Evolutionary conservation across 2,329 filamentous ascomycete species (phyloP), one percentile per base, ranked within the genome.

Genomic region (Xenosphaeropsis pyriputrescens): DNA sequence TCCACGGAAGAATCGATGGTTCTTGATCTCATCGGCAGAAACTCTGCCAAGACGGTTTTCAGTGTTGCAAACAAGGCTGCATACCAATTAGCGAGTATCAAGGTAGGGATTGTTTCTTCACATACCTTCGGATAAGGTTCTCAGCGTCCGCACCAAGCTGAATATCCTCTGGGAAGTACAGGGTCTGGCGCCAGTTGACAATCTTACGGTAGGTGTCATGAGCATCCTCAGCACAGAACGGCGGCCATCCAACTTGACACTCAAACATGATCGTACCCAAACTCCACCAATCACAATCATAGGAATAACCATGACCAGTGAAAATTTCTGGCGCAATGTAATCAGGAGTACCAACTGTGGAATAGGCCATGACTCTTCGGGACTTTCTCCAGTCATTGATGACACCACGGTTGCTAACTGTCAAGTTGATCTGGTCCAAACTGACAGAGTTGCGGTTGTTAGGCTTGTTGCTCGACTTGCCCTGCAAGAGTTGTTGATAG

Each of bases 261-360:
- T 98, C 91, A 53, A 96, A 98, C 91, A 98, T 96, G 63, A 98
- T 98, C 33, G 91, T 95, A 38, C 91, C 91, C 36, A 98, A 72
- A 16, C 85, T 93, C 91, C 91, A 98, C 91, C 91, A 98, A 67
- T 98, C 91, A 58, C 91, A 98, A 56, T 93, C 81, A 53, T 89
- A 94, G 41, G 85, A 85, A 64, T 98, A 98, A 35, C 91, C 91
- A 53, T 93, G 84, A 14, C 89, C 88, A 34, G 85, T 93, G 60
- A 98, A 96, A 51, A 98, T 96, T 58, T 98, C 91, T 2, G 91
- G 91, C 1, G 91, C 91, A 55, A 98, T 98, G 58, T 98, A 98
- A 60, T 98, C 91, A 8, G 91, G 91, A 1, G 91, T 98, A 46
- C 91, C 91, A 45, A 98, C 91, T 3, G 91, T 96, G 1, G 91